A percentile compares a stretch with the other conserved stretches of the same genome.
Evolutionary conservation across 176 grass and related monocot genomes (phyloP).

Genomic region (Zea luxurians): DNA sequence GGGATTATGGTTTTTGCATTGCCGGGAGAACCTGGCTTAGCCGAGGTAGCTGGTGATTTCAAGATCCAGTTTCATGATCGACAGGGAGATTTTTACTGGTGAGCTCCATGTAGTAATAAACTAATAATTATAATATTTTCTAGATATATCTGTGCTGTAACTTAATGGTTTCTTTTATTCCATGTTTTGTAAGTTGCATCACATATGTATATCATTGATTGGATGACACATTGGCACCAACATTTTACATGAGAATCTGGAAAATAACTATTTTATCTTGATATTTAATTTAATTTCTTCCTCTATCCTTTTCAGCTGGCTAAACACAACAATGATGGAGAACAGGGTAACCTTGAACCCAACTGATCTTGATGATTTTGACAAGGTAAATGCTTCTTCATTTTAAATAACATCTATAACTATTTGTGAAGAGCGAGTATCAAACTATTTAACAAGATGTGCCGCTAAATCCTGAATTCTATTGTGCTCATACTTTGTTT

Average conservation of each 20-base stretch:
- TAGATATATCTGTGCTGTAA: constrained; percentile 6
- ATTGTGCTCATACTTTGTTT: not conserved
- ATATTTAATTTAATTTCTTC: too few relatives aligned
- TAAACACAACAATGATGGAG: too few relatives aligned
- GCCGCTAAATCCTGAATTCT: not conserved
- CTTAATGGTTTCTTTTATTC: constrained; percentile 28
- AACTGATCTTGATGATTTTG: too few relatives aligned
- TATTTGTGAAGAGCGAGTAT: not conserved
- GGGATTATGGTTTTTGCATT: constrained; percentile 98
- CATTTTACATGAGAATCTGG: constrained; percentile 25
- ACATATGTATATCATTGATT: constrained; percentile 7
- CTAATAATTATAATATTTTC: constrained; percentile 31
- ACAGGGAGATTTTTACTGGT: constrained; percentile 99
- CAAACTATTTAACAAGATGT: not conserved
- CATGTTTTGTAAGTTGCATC: constrained; percentile 11
- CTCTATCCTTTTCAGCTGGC: too few relatives aligned
- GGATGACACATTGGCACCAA: constrained; percentile 8
- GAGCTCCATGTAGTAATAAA: constrained; percentile 31
- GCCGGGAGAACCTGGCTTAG: constrained; percentile 90
- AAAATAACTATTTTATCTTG: too few relatives aligned
- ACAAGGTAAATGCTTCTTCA: too few relatives aligned
- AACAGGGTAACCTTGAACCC: too few relatives aligned
- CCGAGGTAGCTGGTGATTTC: constrained; percentile 88
- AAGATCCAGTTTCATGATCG: constrained; percentile 96
- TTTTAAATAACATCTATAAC: constrained; percentile 15